Evolutionary conservation across 306 rosid species (phyloP), one percentile per base, ranked within the genome.

Genomic region (Cicer cuneatum): DNA sequence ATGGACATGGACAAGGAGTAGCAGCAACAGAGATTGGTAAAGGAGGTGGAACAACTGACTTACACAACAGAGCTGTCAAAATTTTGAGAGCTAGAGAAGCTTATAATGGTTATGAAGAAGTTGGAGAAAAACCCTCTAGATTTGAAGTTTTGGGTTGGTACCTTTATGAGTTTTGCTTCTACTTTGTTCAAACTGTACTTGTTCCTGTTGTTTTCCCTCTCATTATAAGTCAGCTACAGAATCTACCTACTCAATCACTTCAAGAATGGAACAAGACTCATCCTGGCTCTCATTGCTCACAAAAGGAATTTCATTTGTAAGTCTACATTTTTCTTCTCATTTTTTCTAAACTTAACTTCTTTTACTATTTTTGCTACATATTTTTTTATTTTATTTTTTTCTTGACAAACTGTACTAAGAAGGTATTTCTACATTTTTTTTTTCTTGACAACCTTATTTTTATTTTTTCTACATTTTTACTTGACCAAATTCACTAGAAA

Each of bases 131-230:
- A 56, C 92, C 97, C 6, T 57, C 78, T 1, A 76, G 68, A 24
- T 45, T 85, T 76, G 98, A 93, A 75, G 89, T 89, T 1, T 49
- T 83, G 79, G 90, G 96, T n/a, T 93, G 97, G 93, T 84, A 82
- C 48, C 80, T 88, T 6, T 91, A 93, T 53, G 98, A 82, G 79
- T 85, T 91, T 16, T 93, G 97, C 84, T 82, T 87, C 19, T 84
- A 88, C 72, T 91, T 89, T 69, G 71, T 93, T 35, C 86, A 57
- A 66, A 76, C 90, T 1, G 89, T 91, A 48, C 87, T 93, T 38
- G 70, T 93, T 18, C 98, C 97, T 10, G 57, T 93, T 0, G 92
- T 93, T 2, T 93, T 93, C 71, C 98, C 98, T 19, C 95, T 93
- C 81, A 84, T 93, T 29, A 85, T 93, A 56, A 78, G 87, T 73